These are phyloP conservation scores for Rubroshorea leprosula DNA, from an alignment of 345 rosid species.

Conservation along the genomic window DNA sequence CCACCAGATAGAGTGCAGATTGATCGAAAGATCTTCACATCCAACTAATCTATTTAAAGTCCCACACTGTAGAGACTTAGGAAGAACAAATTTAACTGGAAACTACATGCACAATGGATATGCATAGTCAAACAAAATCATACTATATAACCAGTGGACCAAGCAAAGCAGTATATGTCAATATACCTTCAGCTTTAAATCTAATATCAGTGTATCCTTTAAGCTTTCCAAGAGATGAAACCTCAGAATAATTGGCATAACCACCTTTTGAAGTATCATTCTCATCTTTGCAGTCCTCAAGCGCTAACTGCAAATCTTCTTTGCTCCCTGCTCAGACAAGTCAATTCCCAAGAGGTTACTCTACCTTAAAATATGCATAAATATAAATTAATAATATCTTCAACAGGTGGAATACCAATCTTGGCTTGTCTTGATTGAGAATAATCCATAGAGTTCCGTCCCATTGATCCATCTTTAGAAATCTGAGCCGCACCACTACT, in stretches of 20 bases:
- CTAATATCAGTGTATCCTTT: slow-evolving; percentile 35
- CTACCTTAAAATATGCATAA: slow-evolving; percentile 7
- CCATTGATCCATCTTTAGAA: slow-evolving; percentile 60
- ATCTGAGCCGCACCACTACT: slow-evolving; percentile 79
- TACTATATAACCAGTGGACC: slow-evolving; percentile 4
- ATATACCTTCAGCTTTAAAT: slow-evolving; percentile 52
- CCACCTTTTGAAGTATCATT: slow-evolving; percentile 32
- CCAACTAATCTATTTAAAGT: no score
- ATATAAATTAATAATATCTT: slow-evolving; percentile 12
- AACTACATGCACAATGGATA: neutral
- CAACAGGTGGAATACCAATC: slow-evolving; percentile 45
- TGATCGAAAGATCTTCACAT: no score
- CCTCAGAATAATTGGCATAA: slow-evolving; percentile 25
- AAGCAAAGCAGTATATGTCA: neutral
- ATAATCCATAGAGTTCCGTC: slow-evolving; percentile 40
- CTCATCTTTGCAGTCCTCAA: slow-evolving; percentile 47
- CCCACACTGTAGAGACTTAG: no score
- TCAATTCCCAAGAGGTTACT: slow-evolving; percentile 21
- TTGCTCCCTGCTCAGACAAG: slow-evolving; percentile 54
- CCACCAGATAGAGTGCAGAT: no score
- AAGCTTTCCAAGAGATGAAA: slow-evolving; percentile 26
- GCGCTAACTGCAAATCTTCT: slow-evolving; percentile 46
- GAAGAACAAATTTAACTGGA: no score
- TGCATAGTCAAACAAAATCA: slow-evolving; percentile 11
- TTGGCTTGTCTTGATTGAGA: slow-evolving; percentile 52